phyloP scores from a whole-genome alignment of 2,329 filamentous ascomycete genomes.

The Sarocladium strictum region DNA sequence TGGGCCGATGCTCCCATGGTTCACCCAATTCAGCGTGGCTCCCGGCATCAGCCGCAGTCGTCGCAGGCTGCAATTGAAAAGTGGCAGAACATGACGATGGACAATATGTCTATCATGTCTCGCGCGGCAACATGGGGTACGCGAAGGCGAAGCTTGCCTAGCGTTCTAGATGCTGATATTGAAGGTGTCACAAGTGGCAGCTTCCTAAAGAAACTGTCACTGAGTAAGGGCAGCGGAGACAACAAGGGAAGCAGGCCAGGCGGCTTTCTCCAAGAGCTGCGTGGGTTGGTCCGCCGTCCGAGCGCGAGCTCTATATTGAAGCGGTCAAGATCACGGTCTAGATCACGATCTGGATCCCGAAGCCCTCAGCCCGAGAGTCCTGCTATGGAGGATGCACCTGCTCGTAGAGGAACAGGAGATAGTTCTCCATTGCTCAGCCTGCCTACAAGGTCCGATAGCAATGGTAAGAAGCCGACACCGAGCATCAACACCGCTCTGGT shows the following conservation, averaged over 20 bases:
- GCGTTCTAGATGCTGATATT: slow-evolving; percentile 46
- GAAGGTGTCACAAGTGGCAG: slow-evolving; percentile 53
- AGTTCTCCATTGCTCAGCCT: slow-evolving; percentile 37
- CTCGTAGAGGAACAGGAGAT: slow-evolving; percentile 13
- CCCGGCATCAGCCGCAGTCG: slow-evolving; percentile 39
- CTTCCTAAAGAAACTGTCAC: slow-evolving; percentile 56
- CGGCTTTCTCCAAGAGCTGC: slow-evolving; percentile 40
- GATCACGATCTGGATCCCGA: not conserved
- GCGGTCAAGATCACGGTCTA: slow-evolving; percentile 21
- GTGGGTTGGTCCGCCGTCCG: slow-evolving; percentile 43
- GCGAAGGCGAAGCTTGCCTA: slow-evolving; percentile 58
- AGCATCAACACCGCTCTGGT: slow-evolving; percentile 55
- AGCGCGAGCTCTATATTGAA: slow-evolving; percentile 40
- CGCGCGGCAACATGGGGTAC: slow-evolving; percentile 66
- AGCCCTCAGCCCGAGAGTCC: slow-evolving; percentile 6
- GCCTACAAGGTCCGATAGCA: slow-evolving; percentile 44
- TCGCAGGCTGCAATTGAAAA: slow-evolving; percentile 48
- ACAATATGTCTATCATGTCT: slow-evolving; percentile 54
- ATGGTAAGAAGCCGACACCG: slow-evolving; percentile 43
- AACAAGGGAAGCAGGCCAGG: slow-evolving; percentile 40
- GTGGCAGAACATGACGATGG: slow-evolving; percentile 45
- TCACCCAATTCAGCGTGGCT: slow-evolving; percentile 34
- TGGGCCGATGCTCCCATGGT: slow-evolving; percentile 45
- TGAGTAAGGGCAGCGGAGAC: slow-evolving; percentile 36
- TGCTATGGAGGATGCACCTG: not conserved